Conservation (phyloP, 805 yeast genomes). For the Barnettozyma sp. region DNA sequence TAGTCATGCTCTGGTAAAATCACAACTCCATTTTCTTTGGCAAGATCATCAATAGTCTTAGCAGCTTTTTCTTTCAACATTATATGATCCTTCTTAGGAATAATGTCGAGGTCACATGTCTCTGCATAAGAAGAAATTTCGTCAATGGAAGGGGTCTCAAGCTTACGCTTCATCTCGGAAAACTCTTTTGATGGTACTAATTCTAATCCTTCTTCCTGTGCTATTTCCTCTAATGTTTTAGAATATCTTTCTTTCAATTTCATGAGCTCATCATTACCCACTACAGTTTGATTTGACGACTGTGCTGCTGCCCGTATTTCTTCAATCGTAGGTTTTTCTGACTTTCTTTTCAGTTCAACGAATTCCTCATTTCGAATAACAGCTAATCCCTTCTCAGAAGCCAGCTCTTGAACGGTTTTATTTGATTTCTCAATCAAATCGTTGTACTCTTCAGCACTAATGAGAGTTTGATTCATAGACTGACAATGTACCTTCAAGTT, state of each 20-base stretch:
- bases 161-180: slow-evolving; percentile 3
- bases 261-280: slow-evolving; percentile 6
- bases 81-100: slow-evolving; percentile 13
- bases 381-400: slow-evolving; percentile 10
- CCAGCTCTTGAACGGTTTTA: slow-evolving; percentile 16
- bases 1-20: slow-evolving; percentile 14
- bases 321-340: slow-evolving; percentile 14
- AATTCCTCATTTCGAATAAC: slow-evolving; percentile 9
- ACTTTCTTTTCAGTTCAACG: slow-evolving; percentile 13
- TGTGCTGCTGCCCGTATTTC: slow-evolving; percentile 16
- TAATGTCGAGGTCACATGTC: slow-evolving; percentile 8
- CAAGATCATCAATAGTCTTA: slow-evolving; percentile 21
- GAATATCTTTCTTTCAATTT: slow-evolving; percentile 2
- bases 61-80: slow-evolving; percentile 11
- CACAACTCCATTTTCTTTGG: slow-evolving; percentile 14
- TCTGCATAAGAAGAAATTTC: slow-evolving; percentile 19
- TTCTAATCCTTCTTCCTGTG: slow-evolving; percentile 2
- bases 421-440: slow-evolving; percentile 11
- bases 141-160: slow-evolving; percentile 19
- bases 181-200: slow-evolving; percentile 2
- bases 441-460: slow-evolving; percentile 18
- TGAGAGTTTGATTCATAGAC: slow-evolving; percentile 12
- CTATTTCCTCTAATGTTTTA: slow-evolving; percentile 8
- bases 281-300: slow-evolving; percentile 17
- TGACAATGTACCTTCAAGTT: slow-evolving; percentile 14